A percentile compares a stretch with the other conserved stretches of the same genome.
Conservation (phyloP, 2,329 filamentous ascomycete species). For the Trichoderma endophyticum region DNA sequence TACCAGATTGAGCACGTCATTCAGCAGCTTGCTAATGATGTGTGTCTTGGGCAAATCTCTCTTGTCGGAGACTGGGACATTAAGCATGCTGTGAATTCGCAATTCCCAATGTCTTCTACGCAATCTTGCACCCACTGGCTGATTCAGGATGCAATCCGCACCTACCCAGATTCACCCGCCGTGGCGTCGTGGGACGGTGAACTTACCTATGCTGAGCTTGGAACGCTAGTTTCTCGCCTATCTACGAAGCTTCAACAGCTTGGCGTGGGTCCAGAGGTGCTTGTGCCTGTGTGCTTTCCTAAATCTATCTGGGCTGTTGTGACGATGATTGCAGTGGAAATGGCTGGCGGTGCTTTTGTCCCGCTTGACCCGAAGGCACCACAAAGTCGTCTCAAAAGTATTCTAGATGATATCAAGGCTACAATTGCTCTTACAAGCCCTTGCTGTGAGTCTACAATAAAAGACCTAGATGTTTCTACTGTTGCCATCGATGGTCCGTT, state of each 20-base stretch:
- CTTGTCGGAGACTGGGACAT: neutral
- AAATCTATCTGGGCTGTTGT: constrained; percentile 21
- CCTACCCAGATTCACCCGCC: neutral
- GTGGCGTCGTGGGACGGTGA: constrained; percentile 13
- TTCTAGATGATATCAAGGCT: neutral
- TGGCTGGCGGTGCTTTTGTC: constrained; percentile 21
- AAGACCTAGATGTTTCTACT: neutral
- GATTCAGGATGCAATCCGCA: neutral
- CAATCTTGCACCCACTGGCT: constrained; percentile 29
- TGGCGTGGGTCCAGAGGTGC: neutral
- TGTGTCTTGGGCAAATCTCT: neutral
- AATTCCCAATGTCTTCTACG: neutral
- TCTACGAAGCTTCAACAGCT: constrained; percentile 1
- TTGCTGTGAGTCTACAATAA: neutral
- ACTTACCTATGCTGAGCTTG: constrained; percentile 5
- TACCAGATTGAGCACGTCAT: neutral
- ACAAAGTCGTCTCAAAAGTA: neutral
- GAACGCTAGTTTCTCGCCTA: neutral
- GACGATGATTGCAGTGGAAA: constrained; percentile 21
- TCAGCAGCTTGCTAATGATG: neutral
- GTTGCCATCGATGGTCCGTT: neutral
- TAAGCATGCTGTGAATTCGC: neutral
- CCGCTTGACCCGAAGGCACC: constrained; percentile 19
- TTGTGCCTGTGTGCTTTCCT: constrained; percentile 21
- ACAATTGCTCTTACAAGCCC: neutral